These are phyloP conservation scores for Globisporangium orthogonon DNA, from an alignment of 352 stramenopile genomes.

Conservation along the genomic window DNA sequence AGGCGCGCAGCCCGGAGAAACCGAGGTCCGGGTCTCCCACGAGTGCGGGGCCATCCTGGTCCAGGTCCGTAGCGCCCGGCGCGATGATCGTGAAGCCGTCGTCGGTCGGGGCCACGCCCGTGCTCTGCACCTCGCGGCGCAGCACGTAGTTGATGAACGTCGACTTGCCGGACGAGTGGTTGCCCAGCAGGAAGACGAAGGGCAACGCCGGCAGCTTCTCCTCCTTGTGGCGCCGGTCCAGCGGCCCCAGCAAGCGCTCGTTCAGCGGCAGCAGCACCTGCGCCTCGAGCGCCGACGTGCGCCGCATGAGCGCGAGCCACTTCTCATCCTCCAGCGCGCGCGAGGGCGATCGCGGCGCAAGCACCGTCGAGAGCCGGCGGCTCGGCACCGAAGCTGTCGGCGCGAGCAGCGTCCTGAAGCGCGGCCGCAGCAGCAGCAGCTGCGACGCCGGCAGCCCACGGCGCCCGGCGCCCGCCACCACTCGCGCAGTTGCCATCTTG, in stretches of 20 bases:
- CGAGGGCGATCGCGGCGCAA: background rate
- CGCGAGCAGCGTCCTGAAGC: background rate
- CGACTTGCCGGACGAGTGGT: constrained; percentile 98
- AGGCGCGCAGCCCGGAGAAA: constrained; percentile 93
- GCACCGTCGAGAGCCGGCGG: background rate
- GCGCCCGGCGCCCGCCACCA: too few species aligned
- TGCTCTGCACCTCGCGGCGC: constrained; percentile 94
- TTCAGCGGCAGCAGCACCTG: constrained; percentile 76
- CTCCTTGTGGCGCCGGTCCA: constrained; percentile 87
- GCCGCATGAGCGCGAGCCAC: constrained; percentile 79
- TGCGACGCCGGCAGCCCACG: too few species aligned
- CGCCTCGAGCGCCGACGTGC: constrained; percentile 69
- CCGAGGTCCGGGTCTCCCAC: constrained; percentile 98
- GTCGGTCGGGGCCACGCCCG: constrained; percentile 99
- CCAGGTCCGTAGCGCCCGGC: constrained; percentile 92
- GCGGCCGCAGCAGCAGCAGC: background rate
- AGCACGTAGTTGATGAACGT: constrained; percentile 99
- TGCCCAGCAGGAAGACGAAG: constrained; percentile 98
- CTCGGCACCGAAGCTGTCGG: background rate
- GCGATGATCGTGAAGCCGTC: constrained; percentile 99
- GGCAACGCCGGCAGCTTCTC: constrained; percentile 92
- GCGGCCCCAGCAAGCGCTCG: constrained; percentile 77
- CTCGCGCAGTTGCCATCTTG: too few species aligned
- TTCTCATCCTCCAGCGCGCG: constrained; percentile 51
- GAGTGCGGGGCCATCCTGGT: constrained; percentile 93